These are phyloP conservation scores for Aspergillus quadrilineatus DNA, from an alignment of 2,329 filamentous ascomycete genomes.

Conservation along the genomic window DNA sequence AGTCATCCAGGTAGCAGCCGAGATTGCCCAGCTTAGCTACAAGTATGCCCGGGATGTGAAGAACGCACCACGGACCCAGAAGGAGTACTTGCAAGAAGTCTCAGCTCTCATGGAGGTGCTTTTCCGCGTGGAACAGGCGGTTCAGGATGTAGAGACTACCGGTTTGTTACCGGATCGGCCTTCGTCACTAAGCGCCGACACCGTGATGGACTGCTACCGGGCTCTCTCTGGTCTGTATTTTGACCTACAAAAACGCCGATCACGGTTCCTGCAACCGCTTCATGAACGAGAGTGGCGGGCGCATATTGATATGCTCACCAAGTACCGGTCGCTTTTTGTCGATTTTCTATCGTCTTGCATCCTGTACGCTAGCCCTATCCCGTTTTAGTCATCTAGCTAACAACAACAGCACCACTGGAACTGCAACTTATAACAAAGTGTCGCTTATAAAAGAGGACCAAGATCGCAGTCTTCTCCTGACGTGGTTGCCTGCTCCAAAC, in stretches of 20 bases:
- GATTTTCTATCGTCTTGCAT: constrained; percentile 8
- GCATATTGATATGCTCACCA: constrained; percentile 7
- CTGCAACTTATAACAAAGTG: constrained; percentile 1
- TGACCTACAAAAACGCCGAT: constrained; percentile 4
- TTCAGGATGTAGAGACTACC: not conserved
- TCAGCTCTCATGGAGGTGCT: constrained; percentile 9
- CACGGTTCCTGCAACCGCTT: constrained; percentile 6
- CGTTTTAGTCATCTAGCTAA: not conserved
- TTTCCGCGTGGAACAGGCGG: constrained; percentile 2
- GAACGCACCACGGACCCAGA: constrained; percentile 5
- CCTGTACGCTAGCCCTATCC: not conserved
- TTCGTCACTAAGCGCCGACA: not conserved
- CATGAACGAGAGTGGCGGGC: constrained; percentile 6
- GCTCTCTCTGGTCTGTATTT: constrained; percentile 1
- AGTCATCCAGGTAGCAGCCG: not conserved
- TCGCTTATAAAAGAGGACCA: constrained; percentile 1
- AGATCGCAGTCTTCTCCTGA: not conserved
- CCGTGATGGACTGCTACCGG: constrained; percentile 4
- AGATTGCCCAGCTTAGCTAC: constrained; percentile 12
- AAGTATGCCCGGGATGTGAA: constrained; percentile 9
- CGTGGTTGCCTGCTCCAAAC: not conserved
- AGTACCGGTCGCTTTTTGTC: not conserved
- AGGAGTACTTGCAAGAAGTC: constrained; percentile 9
- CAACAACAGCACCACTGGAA: not conserved
- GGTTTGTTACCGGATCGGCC: not conserved